A percentile compares a stretch with the other conserved stretches of the same genome.
phyloP scores from a whole-genome alignment of 192 early-diverging fungal genomes.

The Gigaspora rosea region DNA sequence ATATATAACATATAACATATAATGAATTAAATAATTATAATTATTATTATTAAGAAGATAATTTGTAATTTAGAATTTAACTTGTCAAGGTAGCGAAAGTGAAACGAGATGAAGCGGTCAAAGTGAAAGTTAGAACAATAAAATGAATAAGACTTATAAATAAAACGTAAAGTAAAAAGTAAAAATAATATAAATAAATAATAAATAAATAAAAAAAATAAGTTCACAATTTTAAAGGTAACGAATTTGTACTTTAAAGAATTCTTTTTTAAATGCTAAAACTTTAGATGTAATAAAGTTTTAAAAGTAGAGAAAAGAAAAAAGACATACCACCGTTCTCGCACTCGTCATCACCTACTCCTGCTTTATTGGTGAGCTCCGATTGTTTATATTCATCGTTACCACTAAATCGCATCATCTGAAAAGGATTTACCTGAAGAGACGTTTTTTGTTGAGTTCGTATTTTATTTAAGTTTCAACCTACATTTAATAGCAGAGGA shows the following conservation, averaged over 20 bases:
- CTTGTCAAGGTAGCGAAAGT: no score
- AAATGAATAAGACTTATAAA: no score
- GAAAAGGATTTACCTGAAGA: slow-evolving; percentile 31
- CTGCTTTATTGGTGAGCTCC: slow-evolving; percentile 4
- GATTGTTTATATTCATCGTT: slow-evolving; percentile 1
- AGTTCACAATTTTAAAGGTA: no score
- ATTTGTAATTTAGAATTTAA: no score
- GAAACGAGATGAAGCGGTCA: no score
- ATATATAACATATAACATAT: no score
- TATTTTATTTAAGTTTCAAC: slow-evolving; percentile 5
- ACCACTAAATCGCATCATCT: slow-evolving; percentile 24
- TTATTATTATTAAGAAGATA: no score
- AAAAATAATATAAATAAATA: neutral
- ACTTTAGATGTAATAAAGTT: no score
- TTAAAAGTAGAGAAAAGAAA: neutral
- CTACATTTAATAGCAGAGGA: slow-evolving; percentile 6
- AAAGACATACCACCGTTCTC: slow-evolving; percentile 27
- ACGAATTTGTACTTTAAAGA: neutral
- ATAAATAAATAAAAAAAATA: no score
- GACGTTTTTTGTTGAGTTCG: slow-evolving; percentile 8
- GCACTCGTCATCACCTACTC: slow-evolving; percentile 17
- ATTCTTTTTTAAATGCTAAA: neutral
- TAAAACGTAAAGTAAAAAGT: no score
- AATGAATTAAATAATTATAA: no score
- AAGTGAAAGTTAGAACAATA: no score